These are phyloP conservation scores for Xylariaceae sp. DNA, from an alignment of 2,329 filamentous ascomycete species.

Conservation along the genomic window DNA sequence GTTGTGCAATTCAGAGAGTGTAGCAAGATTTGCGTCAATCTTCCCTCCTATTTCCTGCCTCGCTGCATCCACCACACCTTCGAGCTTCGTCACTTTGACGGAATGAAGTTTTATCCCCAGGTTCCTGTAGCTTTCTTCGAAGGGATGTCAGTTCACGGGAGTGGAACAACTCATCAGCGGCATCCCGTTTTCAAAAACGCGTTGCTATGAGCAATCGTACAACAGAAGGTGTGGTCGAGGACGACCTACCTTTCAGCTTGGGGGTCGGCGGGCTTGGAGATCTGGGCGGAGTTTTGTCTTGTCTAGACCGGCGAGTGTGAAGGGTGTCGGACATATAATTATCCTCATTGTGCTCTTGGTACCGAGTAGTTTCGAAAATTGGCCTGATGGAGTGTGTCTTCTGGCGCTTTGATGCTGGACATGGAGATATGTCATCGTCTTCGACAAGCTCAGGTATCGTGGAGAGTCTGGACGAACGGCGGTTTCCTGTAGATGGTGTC, in stretches of 20 bases:
- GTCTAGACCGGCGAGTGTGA: too few relatives aligned
- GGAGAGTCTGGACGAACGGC: constrained; percentile 2
- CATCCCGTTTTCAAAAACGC: too few relatives aligned
- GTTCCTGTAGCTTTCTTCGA: constrained; percentile 21
- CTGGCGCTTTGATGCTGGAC: too few relatives aligned
- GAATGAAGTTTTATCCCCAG: constrained; percentile 26
- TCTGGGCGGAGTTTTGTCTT: too few relatives aligned
- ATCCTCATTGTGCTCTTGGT: too few relatives aligned
- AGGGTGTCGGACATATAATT: too few relatives aligned
- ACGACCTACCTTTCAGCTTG: too few relatives aligned
- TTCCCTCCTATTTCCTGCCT: constrained; percentile 8
- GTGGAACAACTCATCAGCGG: background rate
- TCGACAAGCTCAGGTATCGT: constrained; percentile 5
- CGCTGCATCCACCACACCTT: constrained; percentile 16
- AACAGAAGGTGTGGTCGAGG: too few relatives aligned
- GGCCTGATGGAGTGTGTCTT: too few relatives aligned
- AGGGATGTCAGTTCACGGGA: constrained; percentile 3
- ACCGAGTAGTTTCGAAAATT: too few relatives aligned
- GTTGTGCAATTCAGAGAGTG: constrained; percentile 10
- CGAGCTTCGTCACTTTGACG: constrained; percentile 18
- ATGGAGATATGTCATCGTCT: constrained; percentile 10
- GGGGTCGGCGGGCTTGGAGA: too few relatives aligned
- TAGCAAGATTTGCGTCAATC: constrained; percentile 17
- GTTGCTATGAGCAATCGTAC: too few relatives aligned
- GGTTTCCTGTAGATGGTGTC: constrained; percentile 9